Evolutionary conservation across 495 filamentous ascomycete genomes (phyloP), one percentile per base, ranked within the genome.

Genomic region (Extremus antarcticus): DNA sequence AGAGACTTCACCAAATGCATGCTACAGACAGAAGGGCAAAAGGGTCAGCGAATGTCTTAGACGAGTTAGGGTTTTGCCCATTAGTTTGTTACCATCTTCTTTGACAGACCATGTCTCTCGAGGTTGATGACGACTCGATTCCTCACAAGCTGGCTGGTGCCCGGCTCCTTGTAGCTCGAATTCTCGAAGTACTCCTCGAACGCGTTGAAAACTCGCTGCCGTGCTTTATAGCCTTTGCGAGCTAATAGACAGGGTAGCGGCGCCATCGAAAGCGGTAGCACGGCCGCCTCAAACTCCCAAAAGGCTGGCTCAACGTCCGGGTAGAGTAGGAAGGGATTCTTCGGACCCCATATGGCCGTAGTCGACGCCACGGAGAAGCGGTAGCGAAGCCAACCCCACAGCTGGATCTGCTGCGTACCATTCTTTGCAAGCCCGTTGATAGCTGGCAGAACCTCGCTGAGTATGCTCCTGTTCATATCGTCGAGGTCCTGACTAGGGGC

Each of bases 281-380:
- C 38, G 35, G 52, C 54, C 16, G 11, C 46, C 25, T 68, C 67
- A 53, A 65, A 63, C 13, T 52, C 53, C 66, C 62, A 68, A 51
- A 70, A 66, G 8, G 54, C 59, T 11, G 60, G 43, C 16, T 59
- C 50, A 10, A 68, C 43, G 1, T 43, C 20, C 1, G 66, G 58
- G 29, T 70, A n/a, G 17, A 65, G 15, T 0, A 55, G 49, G 38
- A 70, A 62, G 0, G 63, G 61, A 51, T 66, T 68, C 51, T 61
- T 25, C 2, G 64, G 64, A 13, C 67, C 67, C 43, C 62, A 70
- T 23, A 70, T 43, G 22, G 53, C 22, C 3, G 22, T 39, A 0
- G 46, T 29, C 7, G 54, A 56, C 7, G 47, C 47, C 19, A 55
- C 23, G 38, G 59, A 51, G 32, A 62, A 57, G 40, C 39, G 21